Conservation (phyloP, 768 basidiomycete species). For the Kwoniella heveanensis region DNA sequence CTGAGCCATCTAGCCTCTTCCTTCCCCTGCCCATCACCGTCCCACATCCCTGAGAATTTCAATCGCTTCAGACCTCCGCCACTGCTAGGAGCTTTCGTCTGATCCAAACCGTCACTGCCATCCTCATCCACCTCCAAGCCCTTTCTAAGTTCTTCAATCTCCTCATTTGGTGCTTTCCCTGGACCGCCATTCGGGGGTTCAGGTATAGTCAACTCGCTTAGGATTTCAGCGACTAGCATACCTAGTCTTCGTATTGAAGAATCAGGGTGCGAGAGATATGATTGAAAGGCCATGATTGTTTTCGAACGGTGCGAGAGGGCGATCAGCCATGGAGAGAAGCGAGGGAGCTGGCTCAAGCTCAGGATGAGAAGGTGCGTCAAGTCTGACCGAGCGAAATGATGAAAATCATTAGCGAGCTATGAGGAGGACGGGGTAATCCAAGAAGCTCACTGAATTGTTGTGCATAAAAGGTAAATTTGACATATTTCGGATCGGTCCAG, state of each 20-base stretch:
- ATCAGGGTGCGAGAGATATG: conserved; percentile 79
- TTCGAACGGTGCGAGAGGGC: conserved; percentile 50
- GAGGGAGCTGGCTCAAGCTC: conserved; percentile 65
- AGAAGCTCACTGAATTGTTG: conserved; percentile 71
- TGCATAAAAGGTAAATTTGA: conserved; percentile 75
- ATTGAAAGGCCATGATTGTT: conserved; percentile 70
- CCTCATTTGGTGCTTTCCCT: conserved; percentile 16
- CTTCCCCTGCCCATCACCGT: conserved; percentile 69
- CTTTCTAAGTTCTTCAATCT: conserved; percentile 42
- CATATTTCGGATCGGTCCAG: conserved; percentile 77
- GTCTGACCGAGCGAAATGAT: conserved; percentile 60
- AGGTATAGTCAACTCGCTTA: conserved; percentile 51
- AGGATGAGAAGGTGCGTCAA: conserved; percentile 72
- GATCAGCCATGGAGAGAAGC: conserved; percentile 59
- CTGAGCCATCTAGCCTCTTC: conserved; percentile 69
- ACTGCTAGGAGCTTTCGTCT: conserved; percentile 3
- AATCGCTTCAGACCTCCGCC: conserved; percentile 61
- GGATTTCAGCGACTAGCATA: conserved; percentile 84
- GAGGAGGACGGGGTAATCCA: background rate
- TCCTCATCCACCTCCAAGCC: conserved; percentile 43
- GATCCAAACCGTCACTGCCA: conserved; percentile 1
- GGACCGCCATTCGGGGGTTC: conserved; percentile 10
- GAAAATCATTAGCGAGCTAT: background rate
- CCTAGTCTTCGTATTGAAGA: conserved; percentile 77
- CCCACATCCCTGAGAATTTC: conserved; percentile 74